Conservation (phyloP, 2,329 filamentous ascomycete genomes). For the Calcarisporium arbuscula region DNA sequence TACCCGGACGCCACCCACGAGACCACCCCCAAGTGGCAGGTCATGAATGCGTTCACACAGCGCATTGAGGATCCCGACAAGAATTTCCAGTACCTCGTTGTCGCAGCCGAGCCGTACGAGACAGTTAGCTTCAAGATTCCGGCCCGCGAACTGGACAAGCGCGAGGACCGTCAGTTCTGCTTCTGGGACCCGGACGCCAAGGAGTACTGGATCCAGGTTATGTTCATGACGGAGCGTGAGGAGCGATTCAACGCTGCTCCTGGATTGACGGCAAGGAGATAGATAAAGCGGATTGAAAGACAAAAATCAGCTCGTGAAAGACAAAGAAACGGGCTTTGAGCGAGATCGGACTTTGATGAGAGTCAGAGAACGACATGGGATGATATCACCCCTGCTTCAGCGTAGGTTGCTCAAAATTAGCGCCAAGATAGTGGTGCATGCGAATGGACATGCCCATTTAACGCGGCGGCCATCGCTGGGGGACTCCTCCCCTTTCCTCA, state of each 20-base stretch:
- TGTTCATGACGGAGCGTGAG: conserved; percentile 98
- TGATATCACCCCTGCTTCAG: too few relatives aligned
- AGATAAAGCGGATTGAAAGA: conserved; percentile 9
- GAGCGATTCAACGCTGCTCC: conserved; percentile 72
- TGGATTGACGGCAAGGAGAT: conserved; percentile 46
- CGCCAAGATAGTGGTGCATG: too few relatives aligned
- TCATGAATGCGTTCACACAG: conserved; percentile 98
- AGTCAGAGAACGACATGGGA: too few relatives aligned
- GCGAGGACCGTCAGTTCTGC: conserved; percentile 81
- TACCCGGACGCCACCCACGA: conserved; percentile 83
- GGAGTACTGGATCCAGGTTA: conserved; percentile 95
- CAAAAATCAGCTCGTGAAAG: conserved; percentile 1
- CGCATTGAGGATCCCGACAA: conserved; percentile 92
- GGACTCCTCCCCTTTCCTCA: too few relatives aligned
- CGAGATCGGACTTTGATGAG: too few relatives aligned
- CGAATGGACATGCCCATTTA: too few relatives aligned
- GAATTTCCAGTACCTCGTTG: conserved; percentile 87
- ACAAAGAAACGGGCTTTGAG: too few relatives aligned
- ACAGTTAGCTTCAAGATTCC: conserved; percentile 96
- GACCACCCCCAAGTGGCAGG: conserved; percentile 75
- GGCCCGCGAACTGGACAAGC: conserved; percentile 83
- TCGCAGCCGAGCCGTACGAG: conserved; percentile 97
- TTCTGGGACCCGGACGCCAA: conserved; percentile 95
- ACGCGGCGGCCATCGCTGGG: too few relatives aligned
- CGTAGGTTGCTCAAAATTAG: too few relatives aligned